Evolutionary conservation across 345 rosid genomes (phyloP), one percentile per base, ranked within the genome.

Genomic region (Corchorus olitorius): DNA sequence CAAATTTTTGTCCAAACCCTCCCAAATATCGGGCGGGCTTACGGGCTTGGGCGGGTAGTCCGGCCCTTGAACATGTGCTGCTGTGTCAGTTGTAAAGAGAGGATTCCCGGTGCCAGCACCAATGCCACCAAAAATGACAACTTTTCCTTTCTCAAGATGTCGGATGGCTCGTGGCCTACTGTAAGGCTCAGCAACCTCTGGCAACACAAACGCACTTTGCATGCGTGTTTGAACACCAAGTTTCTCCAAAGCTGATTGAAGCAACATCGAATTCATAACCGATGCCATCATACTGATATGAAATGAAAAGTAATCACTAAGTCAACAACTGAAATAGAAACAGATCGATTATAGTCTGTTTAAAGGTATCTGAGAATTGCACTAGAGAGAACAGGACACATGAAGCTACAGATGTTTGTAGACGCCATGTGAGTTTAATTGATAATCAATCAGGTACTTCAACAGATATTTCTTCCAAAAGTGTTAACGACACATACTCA

Each of bases 141-240:
- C 87, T 75, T 85, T 84, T 60, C 89, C 89, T 79, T 87, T 87
- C 74, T 84, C 88, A 58, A 87, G 89, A 79, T 87, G 89, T 13
- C 83, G 86, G n/a, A 84, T 83, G 46, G 89, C 87, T 22, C 81
- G 77, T 77, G 79, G 85, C 85, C 87, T 79, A 76, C 78, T 79
- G 41, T 82, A 87, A 1, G 85, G 84, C 76, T 87, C 89, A 65
- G 79, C 83, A 43, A 87, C 59, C 74, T 84, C 87, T 17, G 84
- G 85, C 80, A 84, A 61, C 34, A 83, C 37, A 69, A 84, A 75
- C n/a, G 86, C 72, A 79, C 86, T 87, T 62, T 87, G 89, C 48
- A 84, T 79, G 54, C 85, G 87, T 0, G 84, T 72, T 54, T 72
- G 85, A 70, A 87, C 66, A 46, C 81, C 84, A 70, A 71, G 61